Evolutionary conservation across 495 filamentous ascomycete genomes (phyloP).

Genomic region (Cryomyces antarcticus): DNA sequence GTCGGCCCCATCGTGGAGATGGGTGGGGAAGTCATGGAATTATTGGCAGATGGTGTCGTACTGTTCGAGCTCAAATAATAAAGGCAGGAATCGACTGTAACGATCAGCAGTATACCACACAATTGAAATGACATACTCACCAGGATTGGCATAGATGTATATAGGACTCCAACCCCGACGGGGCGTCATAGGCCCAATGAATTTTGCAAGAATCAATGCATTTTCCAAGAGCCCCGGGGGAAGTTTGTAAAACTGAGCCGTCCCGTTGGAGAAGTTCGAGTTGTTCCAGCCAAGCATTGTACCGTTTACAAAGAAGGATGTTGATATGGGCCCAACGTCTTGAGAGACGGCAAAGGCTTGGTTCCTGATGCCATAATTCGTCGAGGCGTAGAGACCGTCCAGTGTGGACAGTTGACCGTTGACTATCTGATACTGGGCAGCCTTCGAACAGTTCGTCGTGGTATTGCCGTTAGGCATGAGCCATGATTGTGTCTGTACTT

Average conservation of each 20-base stretch:
- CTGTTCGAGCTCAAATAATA: neutral
- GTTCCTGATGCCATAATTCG: neutral
- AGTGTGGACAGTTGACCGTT: slow-evolving; percentile 2
- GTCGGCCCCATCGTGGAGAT: neutral
- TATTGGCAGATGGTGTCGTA: neutral
- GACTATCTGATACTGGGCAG: slow-evolving; percentile 4
- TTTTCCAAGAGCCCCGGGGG: slow-evolving; percentile 1
- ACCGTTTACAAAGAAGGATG: slow-evolving; percentile 2
- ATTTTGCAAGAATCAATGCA: slow-evolving; percentile 5
- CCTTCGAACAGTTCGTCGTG: slow-evolving; percentile 4
- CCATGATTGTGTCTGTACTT: neutral
- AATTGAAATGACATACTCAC: neutral
- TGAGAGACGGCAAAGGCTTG: slow-evolving; percentile 2
- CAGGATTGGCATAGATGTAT: neutral
- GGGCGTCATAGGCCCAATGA: slow-evolving; percentile 1
- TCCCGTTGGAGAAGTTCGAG: slow-evolving; percentile 5
- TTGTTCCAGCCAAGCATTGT: slow-evolving; percentile 6
- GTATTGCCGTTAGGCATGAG: slow-evolving; percentile 10
- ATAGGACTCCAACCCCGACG: slow-evolving; percentile 3
- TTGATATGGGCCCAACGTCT: slow-evolving; percentile 1
- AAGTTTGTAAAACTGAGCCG: slow-evolving; percentile 5
- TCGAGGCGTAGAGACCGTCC: slow-evolving; percentile 3
- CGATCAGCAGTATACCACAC: neutral
- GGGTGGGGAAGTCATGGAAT: neutral
- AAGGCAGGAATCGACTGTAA: neutral